Evolutionary conservation across 192 early-diverging fungal genomes (phyloP).

Genomic region (Coemansia sp.): DNA sequence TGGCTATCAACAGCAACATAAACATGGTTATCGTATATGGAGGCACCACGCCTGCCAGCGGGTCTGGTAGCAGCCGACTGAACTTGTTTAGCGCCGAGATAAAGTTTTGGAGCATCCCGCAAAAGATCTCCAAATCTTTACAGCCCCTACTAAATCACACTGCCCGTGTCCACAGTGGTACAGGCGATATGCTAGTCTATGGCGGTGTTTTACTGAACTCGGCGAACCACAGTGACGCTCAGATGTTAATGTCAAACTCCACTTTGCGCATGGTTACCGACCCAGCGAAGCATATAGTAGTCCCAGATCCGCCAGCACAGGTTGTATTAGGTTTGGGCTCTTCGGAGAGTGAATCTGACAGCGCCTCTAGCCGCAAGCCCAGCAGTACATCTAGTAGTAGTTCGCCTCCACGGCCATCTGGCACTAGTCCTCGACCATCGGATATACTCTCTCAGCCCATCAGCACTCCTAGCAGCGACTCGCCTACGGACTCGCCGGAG

Average conservation of each 20-base stretch:
- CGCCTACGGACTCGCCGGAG: background rate
- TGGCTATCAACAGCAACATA: slow-evolving; percentile 28
- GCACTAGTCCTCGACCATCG: background rate
- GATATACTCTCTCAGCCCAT: background rate
- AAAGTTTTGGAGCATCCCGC: slow-evolving; percentile 41
- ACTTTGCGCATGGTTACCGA: slow-evolving; percentile 47
- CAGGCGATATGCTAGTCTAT: slow-evolving; percentile 47
- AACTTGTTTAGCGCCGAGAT: slow-evolving; percentile 50
- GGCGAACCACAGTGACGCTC: background rate
- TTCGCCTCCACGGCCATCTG: background rate
- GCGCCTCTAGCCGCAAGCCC: background rate
- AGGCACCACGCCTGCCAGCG: slow-evolving; percentile 29
- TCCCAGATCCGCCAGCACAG: slow-evolving; percentile 2
- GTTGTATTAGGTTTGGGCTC: background rate
- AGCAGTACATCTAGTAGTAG: background rate
- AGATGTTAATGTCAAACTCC: slow-evolving; percentile 29
- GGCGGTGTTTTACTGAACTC: slow-evolving; percentile 23
- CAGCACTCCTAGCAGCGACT: background rate
- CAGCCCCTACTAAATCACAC: slow-evolving; percentile 37
- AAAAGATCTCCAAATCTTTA: slow-evolving; percentile 12
- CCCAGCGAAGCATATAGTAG: slow-evolving; percentile 9
- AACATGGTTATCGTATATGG: slow-evolving; percentile 51
- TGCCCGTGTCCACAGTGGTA: slow-evolving; percentile 24
- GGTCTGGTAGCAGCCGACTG: slow-evolving; percentile 12
- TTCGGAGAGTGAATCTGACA: background rate